A percentile compares a stretch with the other conserved stretches of the same genome.
Evolutionary conservation across 257 asterid genomes (phyloP).

Genomic region (Dorcoceras hygrometricum): DNA sequence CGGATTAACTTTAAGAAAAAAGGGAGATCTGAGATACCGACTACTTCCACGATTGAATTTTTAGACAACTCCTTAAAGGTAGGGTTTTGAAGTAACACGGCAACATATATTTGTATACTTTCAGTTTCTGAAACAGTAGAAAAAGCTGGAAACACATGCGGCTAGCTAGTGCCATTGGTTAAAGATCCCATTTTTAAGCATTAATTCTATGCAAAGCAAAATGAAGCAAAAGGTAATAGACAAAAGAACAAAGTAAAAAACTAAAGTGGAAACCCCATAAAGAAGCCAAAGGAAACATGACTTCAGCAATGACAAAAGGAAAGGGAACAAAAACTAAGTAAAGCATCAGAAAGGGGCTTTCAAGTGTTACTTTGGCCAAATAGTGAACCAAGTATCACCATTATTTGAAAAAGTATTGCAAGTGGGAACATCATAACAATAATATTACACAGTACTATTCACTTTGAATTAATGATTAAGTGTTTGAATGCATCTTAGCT

Average conservation of each 20-base stretch:
- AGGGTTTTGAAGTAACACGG: too few relatives aligned
- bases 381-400: conserved; percentile 32
- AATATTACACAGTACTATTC: not conserved
- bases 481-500: conserved; percentile 24
- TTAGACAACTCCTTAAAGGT: too few relatives aligned
- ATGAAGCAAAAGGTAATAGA: conserved; percentile 28
- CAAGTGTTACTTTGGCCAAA: conserved; percentile 35
- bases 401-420: conserved; percentile 1
- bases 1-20: too few relatives aligned
- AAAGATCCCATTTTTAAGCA: conserved; percentile 7
- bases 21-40: too few relatives aligned
- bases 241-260: conserved; percentile 17
- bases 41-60: too few relatives aligned
- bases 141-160: not conserved
- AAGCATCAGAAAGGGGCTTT: conserved; percentile 40
- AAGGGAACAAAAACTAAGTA: conserved; percentile 18
- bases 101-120: not conserved
- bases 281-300: conserved; percentile 37
- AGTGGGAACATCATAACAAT: not conserved
- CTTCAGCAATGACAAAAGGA: conserved; percentile 33
- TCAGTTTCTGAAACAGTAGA: not conserved
- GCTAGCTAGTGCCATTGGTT: not conserved
- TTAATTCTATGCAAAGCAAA: conserved; percentile 14
- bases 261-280: conserved; percentile 28
- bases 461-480: conserved; percentile 27